Percentiles rank a stretch among this genome's conserved stretches.
Evolutionary conservation across 257 asterid species (phyloP).

Genomic region (Scutellaria minor): DNA sequence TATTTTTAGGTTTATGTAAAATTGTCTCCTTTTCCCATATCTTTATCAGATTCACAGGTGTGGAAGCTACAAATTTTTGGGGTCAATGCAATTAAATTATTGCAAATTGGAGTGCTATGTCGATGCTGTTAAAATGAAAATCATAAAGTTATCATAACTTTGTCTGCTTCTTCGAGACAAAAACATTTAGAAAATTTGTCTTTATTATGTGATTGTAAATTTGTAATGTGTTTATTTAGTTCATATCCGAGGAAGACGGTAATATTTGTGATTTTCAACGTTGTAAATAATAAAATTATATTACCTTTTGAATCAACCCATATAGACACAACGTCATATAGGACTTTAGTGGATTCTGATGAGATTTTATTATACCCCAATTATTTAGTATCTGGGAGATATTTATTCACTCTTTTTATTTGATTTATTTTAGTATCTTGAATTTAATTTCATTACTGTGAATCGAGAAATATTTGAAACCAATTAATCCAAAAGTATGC

Average conservation of each 20-base stretch:
- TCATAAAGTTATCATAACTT: conserved; percentile 22
- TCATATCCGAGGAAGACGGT: conserved; percentile 26
- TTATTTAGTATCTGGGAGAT: too few species aligned
- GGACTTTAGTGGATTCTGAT: not conserved
- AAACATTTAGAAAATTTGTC: conserved; percentile 21
- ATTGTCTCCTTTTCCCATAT: conserved; percentile 17
- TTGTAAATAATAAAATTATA: conserved; percentile 15
- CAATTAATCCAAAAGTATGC: too few species aligned
- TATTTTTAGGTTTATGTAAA: conserved; percentile 18
- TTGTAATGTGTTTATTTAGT: conserved; percentile 19
- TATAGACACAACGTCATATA: not conserved
- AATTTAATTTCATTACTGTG: too few species aligned
- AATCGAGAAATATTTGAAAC: too few species aligned
- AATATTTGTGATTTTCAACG: conserved; percentile 27
- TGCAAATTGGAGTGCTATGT: conserved; percentile 37
- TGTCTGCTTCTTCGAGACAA: conserved; percentile 36
- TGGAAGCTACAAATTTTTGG: conserved; percentile 43
- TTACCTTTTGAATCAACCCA: not conserved
- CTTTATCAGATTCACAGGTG: conserved; percentile 32
- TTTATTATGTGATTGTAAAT: conserved; percentile 1
- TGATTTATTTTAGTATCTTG: too few species aligned
- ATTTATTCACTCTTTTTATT: too few species aligned
- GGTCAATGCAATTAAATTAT: conserved; percentile 44
- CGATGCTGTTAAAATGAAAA: not conserved
- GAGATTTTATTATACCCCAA: not conserved